phyloP scores from a whole-genome alignment of 2,329 filamentous ascomycete species.

The Microcera coccophila region DNA sequence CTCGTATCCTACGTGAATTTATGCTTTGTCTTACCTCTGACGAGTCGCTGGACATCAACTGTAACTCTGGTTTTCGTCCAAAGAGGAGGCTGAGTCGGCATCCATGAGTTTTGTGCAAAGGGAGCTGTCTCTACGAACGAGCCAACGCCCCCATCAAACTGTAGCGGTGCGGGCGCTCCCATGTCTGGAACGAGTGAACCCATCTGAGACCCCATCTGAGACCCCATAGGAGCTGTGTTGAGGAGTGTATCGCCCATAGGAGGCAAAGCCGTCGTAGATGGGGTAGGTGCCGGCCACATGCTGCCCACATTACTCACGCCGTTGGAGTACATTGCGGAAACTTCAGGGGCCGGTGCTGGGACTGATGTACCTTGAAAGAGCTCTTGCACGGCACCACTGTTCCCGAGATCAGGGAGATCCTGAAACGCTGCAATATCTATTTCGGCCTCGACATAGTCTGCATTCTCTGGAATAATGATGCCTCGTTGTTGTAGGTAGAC shows the following conservation, averaged over 20 bases:
- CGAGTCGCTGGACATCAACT: slow-evolving; percentile 33
- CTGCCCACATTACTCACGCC: slow-evolving; percentile 1
- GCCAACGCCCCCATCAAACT: slow-evolving; percentile 8
- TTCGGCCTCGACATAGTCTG: slow-evolving; percentile 58
- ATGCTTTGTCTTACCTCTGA: slow-evolving; percentile 35
- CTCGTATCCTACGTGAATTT: no score
- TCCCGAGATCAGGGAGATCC: slow-evolving; percentile 7
- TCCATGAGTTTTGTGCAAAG: slow-evolving; percentile 16
- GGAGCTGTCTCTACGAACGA: slow-evolving; percentile 10
- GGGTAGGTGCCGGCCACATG: slow-evolving; percentile 12
- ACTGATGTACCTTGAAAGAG: slow-evolving; percentile 13
- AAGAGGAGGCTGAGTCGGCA: slow-evolving; percentile 5
- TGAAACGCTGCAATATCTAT: slow-evolving; percentile 44
- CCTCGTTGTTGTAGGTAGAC: slow-evolving; percentile 63
- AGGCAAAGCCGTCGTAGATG: not conserved
- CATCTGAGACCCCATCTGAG: no score
- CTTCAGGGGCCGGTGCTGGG: slow-evolving; percentile 3
- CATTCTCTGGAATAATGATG: slow-evolving; percentile 57
- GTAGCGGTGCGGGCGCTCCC: slow-evolving; percentile 1
- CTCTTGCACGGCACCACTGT: slow-evolving; percentile 1
- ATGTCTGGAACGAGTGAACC: slow-evolving; percentile 7
- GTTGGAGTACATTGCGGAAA: slow-evolving; percentile 7
- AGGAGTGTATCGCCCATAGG: no score
- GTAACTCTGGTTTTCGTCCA: slow-evolving; percentile 33
- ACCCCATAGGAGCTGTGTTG: no score